phyloP scores from a whole-genome alignment of 345 rosid species.

The Hibiscus trionum region DNA sequence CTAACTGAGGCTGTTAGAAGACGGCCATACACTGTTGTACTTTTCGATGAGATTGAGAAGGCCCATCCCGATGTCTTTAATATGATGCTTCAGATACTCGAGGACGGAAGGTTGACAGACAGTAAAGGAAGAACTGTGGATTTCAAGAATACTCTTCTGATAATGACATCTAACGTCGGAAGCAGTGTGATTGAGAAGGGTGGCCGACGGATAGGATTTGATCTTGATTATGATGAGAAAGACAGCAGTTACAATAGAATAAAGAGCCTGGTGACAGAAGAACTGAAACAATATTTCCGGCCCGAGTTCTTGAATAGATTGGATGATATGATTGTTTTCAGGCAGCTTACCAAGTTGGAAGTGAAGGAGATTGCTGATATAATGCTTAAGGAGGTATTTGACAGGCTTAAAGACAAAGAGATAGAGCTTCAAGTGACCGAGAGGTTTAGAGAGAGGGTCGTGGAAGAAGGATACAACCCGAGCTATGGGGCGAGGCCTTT shows the following conservation, averaged over 20 bases:
- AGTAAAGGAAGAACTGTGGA: slow-evolving; percentile 98
- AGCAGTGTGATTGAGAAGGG: slow-evolving; percentile 96
- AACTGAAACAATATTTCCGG: slow-evolving; percentile 80
- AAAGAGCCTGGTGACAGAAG: slow-evolving; percentile 90
- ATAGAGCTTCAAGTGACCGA: slow-evolving; percentile 95
- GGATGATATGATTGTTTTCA: slow-evolving; percentile 96
- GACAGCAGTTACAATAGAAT: slow-evolving; percentile 88
- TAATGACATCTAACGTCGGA: slow-evolving; percentile 96
- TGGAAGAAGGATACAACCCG: slow-evolving; percentile 94
- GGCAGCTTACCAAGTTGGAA: slow-evolving; percentile 91
- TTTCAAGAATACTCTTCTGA: slow-evolving; percentile 91
- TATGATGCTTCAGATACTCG: slow-evolving; percentile 99
- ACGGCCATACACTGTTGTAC: slow-evolving; percentile 83
- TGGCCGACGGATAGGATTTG: slow-evolving; percentile 82
- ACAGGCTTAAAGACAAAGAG: slow-evolving; percentile 60
- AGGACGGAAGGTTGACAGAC: slow-evolving; percentile 94
- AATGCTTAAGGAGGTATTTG: slow-evolving; percentile 86
- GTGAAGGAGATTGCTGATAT: slow-evolving; percentile 92
- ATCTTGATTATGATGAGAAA: slow-evolving; percentile 81
- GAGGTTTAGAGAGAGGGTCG: slow-evolving; percentile 84
- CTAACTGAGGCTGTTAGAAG: slow-evolving; percentile 93
- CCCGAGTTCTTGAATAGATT: slow-evolving; percentile 94
- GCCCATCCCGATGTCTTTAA: slow-evolving; percentile 98
- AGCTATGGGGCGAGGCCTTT: slow-evolving; percentile 96
- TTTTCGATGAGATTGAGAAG: slow-evolving; percentile 94